Base-by-base conservation (phyloP, 495 filamentous ascomycete species). In the Talaromyces wortmannii region DNA sequence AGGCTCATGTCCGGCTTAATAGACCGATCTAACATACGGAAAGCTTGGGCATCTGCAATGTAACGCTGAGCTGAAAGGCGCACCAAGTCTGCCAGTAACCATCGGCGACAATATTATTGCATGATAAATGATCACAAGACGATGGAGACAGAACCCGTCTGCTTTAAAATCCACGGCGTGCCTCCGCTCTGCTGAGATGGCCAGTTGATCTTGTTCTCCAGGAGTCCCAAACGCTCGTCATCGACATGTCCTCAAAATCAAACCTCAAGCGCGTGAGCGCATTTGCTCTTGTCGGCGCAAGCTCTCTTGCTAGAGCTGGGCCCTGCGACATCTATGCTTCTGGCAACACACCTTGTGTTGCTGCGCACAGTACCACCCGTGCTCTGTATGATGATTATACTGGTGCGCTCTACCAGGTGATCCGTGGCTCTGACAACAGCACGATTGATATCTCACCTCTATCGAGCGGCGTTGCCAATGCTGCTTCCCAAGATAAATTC, bases 341-440 rank as follows among this genome's bases (percentile, higher is more conserved):
- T 3, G 78, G 77, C 6, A 64, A 66, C 58, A 80, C 79, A 4
- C 77, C 80, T 53, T 83, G 80, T 55, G 60, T 83, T 53, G 79
- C 80, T 4, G 80, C 80, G 3, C 80, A 83, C 67, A 79, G 79
- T 66, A 82, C 79, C 55, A 83, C 79, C 60, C 78, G 81, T n/a
- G 78, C 79, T 51, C 59, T 84, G 29, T 84, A 82, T 61, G 74
- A 63, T 52, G 61, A 66, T 53, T 84, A 69, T 61, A 66, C 13
- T 16, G 78, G 79, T 31, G 31, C 75, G 2, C 77, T 84, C 17
- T 84, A 84, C 62, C 77, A 84, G 50, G 76, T 84, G 7, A 64
- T 67, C 44, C 80, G 81, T 43, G 68, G 59, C 57, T 81, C 79
- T 16, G 80, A 84, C 56, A 56, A 61, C 55, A 50, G 67, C 16